Base-by-base conservation (phyloP, 192 early-diverging fungal species). In the Coemansia aciculifera region DNA sequence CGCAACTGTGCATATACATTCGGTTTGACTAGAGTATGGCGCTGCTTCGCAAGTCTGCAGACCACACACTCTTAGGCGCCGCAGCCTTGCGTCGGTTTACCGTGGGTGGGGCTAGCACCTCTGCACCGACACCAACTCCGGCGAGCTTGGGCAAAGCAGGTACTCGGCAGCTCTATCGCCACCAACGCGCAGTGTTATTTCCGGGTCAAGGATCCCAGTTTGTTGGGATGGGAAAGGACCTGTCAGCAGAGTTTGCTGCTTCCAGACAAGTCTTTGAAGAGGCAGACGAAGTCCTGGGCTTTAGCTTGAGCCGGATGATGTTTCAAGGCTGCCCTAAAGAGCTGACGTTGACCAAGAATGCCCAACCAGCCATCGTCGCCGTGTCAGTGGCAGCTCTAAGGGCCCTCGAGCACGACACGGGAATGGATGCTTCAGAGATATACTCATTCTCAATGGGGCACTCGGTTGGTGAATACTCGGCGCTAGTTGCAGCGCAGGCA, bases 311-410 rank as follows among this genome's bases (percentile, higher is more conserved):
- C 68, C 66, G 85, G 34, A 82, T 97, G 51, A 95, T 97, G 87
- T 97, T 98, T 82, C 81, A 91, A 29, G 97, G 97, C 34, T 89
- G 91, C 56, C 88, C 85, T 64, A 85, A 61, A 11, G 73, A 77
- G 59, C 82, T 92, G n/a, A 90, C 83, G 19, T 70, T 82, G 62
- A 92, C 90, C 24, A 77, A 82, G 36, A 90, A 95, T 67, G 94
- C 95, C 5, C 95, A 97, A 83, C 95, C 95, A 5, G 93, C 95
- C 6, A 97, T 97, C 65, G 84, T 99, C 32, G 89, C 90, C 4
- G 93, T 93, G 19, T 96, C 95, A 1, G 87, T 96, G 60, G 97
- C 97, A 0, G 86, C 93, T 52, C 72, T 94, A 23, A 85, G 90
- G 17, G 93, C 94, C 12, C 77, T 99, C 46, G 91, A 96, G 82